Evolutionary conservation across 129 eudicot genomes (phyloP), one percentile per base, ranked within the genome.

Genomic region (Helianthus tuberosus): DNA sequence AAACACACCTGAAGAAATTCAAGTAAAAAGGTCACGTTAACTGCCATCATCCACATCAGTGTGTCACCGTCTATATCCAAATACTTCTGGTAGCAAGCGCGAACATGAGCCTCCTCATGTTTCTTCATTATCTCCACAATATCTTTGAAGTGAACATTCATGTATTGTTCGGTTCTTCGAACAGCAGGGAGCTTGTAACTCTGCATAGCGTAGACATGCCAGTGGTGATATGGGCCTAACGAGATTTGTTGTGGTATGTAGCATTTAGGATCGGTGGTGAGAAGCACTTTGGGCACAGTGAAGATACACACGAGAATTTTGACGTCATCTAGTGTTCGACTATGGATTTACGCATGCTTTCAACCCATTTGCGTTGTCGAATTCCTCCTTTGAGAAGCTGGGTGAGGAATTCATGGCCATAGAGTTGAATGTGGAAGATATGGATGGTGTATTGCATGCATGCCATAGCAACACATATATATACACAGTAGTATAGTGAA

Each of bases 1-100:
- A 82, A 78, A 50, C 77, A 89, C 3, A 83, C 62, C 0, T 65
- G 79, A 29, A 87, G 80, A 52, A 90, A 85, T 61, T 87, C 93
- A 14, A 87, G 84, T 65, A 87, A 12, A 75, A 87, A 87, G 39
- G 79, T 75, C 39, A 75, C 79, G 27, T 87, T 92, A 63, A 87
- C 77, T 0, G 84, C 90, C 90, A 89, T 84, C 83, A 84, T 89
- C 89, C 89, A 89, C 0, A 88, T 77, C 5, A 86, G n/a, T 1
- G 89, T 77, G 7, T 86, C 86, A 8, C 85, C 84, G 6, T 75
- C 48, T 66, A 79, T 66, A 32, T 72, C 82, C 3, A 89, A 63
- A 52, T 74, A 81, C 83, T 76, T 86, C 68, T 87, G 85, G 62
- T 89, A 89, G 39, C 76, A 67, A 39, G 80, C 92, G 11, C 92